phyloP scores from a whole-genome alignment of 202 grass and related monocot species.

The Brachypodium distachyon region DNA sequence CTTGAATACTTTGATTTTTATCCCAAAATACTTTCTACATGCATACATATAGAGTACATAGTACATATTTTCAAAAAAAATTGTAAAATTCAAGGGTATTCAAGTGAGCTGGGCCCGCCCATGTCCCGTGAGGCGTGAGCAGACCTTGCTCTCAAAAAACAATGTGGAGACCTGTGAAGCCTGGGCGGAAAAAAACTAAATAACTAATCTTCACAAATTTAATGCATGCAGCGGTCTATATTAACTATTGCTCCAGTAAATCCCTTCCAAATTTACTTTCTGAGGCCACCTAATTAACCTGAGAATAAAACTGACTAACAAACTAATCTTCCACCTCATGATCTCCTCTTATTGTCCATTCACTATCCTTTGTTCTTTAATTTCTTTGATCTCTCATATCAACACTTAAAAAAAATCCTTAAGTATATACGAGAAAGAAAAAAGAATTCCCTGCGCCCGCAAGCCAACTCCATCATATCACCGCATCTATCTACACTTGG shows the following conservation, averaged over 20 bases:
- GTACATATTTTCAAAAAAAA: too few relatives aligned
- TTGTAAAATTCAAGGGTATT: too few relatives aligned
- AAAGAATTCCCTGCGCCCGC: slow-evolving; percentile 41
- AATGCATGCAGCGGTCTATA: too few relatives aligned
- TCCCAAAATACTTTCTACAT: too few relatives aligned
- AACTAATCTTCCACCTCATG: slow-evolving; percentile 11
- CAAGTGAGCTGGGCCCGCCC: too few relatives aligned
- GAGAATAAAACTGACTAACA: slow-evolving; percentile 31
- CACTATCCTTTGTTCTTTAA: slow-evolving; percentile 13
- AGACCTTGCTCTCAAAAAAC: too few relatives aligned
- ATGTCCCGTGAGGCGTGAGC: too few relatives aligned
- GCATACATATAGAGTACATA: too few relatives aligned
- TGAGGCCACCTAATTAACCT: not conserved
- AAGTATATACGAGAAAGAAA: slow-evolving; percentile 36
- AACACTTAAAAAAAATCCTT: slow-evolving; percentile 42
- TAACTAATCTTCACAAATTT: too few relatives aligned
- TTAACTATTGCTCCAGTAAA: slow-evolving; percentile 14
- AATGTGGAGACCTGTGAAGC: too few relatives aligned
- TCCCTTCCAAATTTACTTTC: not conserved
- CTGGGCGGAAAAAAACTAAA: too few relatives aligned
- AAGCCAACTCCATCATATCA: not conserved
- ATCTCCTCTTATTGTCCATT: slow-evolving; percentile 10
- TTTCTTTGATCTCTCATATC: slow-evolving; percentile 40
- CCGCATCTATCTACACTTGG: slow-evolving; percentile 50
- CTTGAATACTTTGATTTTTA: too few relatives aligned